These are phyloP conservation scores for Kazachstania sp. DNA, from an alignment of 1,139 yeast species.

Conservation along the genomic window DNA sequence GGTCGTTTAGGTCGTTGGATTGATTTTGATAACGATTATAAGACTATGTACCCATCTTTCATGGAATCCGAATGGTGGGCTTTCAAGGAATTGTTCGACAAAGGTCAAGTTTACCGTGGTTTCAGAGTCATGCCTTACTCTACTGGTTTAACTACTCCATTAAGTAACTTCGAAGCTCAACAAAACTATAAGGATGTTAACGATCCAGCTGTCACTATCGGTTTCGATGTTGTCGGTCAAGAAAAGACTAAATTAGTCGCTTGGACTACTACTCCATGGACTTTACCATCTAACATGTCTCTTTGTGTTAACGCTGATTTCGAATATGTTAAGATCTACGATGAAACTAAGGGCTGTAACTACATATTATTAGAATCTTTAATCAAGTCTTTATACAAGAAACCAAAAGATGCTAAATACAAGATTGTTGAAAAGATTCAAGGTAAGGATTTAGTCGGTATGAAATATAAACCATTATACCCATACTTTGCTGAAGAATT, in stretches of 20 bases:
- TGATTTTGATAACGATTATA: conserved; percentile 97
- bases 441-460: conserved; percentile 75
- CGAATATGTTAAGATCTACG: conserved; percentile 85
- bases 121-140: conserved; percentile 98
- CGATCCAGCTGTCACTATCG: conserved; percentile 93
- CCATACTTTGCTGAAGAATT: conserved; percentile 70
- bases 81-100: conserved; percentile 76
- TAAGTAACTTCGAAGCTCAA: conserved; percentile 96
- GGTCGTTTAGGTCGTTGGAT: conserved; percentile 98
- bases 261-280: conserved; percentile 99
- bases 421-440: conserved; percentile 69
- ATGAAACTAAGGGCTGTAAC: conserved; percentile 73
- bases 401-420: conserved; percentile 84
- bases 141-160: conserved; percentile 92
- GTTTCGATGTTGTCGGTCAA: conserved; percentile 74
- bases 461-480: conserved; percentile 74
- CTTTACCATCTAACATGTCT: conserved; percentile 88
- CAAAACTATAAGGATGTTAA: conserved; percentile 94
- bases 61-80: conserved; percentile 99
- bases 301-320: conserved; percentile 85
- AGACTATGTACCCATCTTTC: conserved; percentile 87
- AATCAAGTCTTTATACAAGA: conserved; percentile 77
- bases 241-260: conserved; percentile 81
- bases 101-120: conserved; percentile 87
- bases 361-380: conserved; percentile 78